These are phyloP conservation scores for Ustilago loliicola DNA, from an alignment of 1,284 basidiomycete species.

Conservation along the genomic window DNA sequence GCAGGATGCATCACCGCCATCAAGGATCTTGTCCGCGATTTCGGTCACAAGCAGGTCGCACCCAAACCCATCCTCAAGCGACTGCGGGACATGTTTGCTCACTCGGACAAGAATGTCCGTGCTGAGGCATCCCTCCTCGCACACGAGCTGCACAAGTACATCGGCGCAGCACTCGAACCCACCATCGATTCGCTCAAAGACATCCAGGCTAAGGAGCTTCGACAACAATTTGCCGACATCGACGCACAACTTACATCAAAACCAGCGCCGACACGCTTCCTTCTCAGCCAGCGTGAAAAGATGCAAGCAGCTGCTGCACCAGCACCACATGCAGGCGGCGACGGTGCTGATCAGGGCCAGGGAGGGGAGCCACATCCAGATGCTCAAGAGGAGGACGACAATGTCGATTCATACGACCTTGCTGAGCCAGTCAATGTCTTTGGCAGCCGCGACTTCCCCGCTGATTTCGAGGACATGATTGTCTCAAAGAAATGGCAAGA, in stretches of 20 bases:
- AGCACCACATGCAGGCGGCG: slow-evolving; percentile 10
- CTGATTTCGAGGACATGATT: slow-evolving; percentile 74
- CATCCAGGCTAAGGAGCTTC: slow-evolving; percentile 96
- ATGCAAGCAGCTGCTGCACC: slow-evolving; percentile 44
- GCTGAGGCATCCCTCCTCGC: slow-evolving; percentile 87
- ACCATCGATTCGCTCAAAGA: slow-evolving; percentile 94
- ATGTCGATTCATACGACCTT: slow-evolving; percentile 83
- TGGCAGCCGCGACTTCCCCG: slow-evolving; percentile 76
- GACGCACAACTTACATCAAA: slow-evolving; percentile 86
- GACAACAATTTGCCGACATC: slow-evolving; percentile 87
- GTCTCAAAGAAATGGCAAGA: slow-evolving; percentile 98
- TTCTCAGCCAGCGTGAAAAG: slow-evolving; percentile 78
- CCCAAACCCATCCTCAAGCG: slow-evolving; percentile 83
- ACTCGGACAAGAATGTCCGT: slow-evolving; percentile 95
- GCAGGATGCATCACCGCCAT: slow-evolving; percentile 83
- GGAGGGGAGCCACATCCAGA: slow-evolving; percentile 21
- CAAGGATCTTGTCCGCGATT: slow-evolving; percentile 81
- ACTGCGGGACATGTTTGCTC: slow-evolving; percentile 92
- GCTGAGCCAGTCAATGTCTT: slow-evolving; percentile 85
- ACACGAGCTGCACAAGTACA: slow-evolving; percentile 85
- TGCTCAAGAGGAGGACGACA: slow-evolving; percentile 47
- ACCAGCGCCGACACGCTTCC: slow-evolving; percentile 83
- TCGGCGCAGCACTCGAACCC: slow-evolving; percentile 88
- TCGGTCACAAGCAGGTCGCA: slow-evolving; percentile 83
- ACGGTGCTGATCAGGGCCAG: slow-evolving; percentile 18